Evolutionary conservation across 306 rosid genomes (phyloP).

Genomic region (Lablab purpureus): DNA sequence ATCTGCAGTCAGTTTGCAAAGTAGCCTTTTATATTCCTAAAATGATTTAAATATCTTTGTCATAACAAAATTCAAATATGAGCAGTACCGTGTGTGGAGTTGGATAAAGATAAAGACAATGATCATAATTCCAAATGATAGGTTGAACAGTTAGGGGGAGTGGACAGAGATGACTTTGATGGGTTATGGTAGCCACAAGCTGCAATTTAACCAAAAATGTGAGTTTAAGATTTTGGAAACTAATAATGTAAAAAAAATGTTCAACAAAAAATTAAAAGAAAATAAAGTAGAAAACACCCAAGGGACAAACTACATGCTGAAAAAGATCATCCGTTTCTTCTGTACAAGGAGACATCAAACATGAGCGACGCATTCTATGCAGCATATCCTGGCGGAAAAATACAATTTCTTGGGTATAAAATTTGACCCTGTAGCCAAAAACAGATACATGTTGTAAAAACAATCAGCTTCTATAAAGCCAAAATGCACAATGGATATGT

Average conservation of each 20-base stretch:
- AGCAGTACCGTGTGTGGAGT: constrained; percentile 86
- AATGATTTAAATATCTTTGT: neutral
- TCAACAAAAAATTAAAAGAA: constrained; percentile 14
- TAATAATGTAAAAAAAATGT: neutral
- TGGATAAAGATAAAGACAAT: constrained; percentile 86
- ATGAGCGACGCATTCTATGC: constrained; percentile 87
- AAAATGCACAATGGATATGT: constrained; percentile 26
- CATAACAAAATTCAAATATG: neutral
- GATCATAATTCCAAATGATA: constrained; percentile 92
- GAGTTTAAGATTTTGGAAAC: neutral
- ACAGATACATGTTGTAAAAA: constrained; percentile 41
- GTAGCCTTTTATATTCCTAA: constrained; percentile 5
- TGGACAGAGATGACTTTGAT: constrained; percentile 98
- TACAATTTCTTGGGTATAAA: constrained; percentile 84
- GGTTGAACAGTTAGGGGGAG: constrained; percentile 84
- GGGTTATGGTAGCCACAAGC: constrained; percentile 97
- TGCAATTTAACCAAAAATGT: constrained; percentile 56
- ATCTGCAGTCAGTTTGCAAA: neutral
- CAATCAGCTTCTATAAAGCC: constrained; percentile 28
- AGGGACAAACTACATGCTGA: constrained; percentile 70
- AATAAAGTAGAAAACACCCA: constrained; percentile 37
- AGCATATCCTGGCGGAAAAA: constrained; percentile 87
- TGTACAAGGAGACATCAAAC: constrained; percentile 82
- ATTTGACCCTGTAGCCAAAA: constrained; percentile 75
- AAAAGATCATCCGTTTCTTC: constrained; percentile 90